Evolutionary conservation across 2,329 filamentous ascomycete genomes (phyloP), one percentile per base, ranked within the genome.

Genomic region (Fusarium irregulare): DNA sequence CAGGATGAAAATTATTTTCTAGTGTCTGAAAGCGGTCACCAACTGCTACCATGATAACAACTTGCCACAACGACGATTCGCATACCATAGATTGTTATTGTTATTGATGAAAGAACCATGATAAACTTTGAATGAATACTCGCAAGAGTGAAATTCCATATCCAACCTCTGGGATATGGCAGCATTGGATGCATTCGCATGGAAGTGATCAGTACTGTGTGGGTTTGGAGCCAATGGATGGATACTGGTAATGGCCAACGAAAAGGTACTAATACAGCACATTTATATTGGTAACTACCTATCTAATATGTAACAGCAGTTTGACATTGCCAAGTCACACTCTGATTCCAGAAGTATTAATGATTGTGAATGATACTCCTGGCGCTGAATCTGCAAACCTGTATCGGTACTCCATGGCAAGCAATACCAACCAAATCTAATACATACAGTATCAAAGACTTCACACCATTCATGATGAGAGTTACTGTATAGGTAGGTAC

Each of bases 1-100:
- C 21, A 50, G 50, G 40, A 49, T 47, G 23, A 55, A 55, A 60
- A 54, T 42, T 56, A 60, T 63, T 68, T 70, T 70, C 44, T 44
- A 40, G 42, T 20, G 11, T 46, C 18, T 20, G 16, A 46, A 21
- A 47, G 41, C 46, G 41, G 48, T 20, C 49, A 42, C 54, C 41
- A 25, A 42, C 53, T 13, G 14, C 32, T 48, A 34, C 14, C n/a
- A 23, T 21, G 42, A 42, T 20, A 11, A 30, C 23, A 18, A 37
- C 20, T 37, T 12, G 46, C 16, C 30, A 42, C 21, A 55, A 9
- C 18, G 32, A n/a, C 12, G 27, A 20, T n/a, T 49, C 14, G 18
- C 9, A 41, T 42, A 16, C 7, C 11, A 21, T 42, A 16, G 18
- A n/a, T 28, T 20, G 9, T 16, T 25, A 23, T 28, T 27, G 9